phyloP scores from a whole-genome alignment of 148 eudicot genomes.

The Vaccinium vitisidaea region DNA sequence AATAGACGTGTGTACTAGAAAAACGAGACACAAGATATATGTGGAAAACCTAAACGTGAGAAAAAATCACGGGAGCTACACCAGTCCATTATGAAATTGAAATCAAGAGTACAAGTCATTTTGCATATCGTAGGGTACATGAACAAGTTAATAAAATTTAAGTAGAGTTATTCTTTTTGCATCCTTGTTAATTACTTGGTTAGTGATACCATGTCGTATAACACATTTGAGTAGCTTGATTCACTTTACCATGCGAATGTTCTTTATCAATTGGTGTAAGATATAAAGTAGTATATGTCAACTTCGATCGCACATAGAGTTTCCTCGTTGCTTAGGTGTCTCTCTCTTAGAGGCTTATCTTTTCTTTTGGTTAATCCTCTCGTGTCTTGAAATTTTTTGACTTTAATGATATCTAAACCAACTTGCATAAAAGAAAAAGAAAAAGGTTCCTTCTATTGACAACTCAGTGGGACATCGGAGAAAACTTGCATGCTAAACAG shows the following conservation, averaged over 20 bases:
- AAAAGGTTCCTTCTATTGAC: too few species aligned
- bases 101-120: not conserved
- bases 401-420: not conserved
- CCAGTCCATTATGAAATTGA: too few species aligned
- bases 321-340: not conserved
- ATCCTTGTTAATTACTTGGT: not conserved
- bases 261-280: not conserved
- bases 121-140: not conserved
- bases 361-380: not conserved
- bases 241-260: not conserved
- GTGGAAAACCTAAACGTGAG: too few species aligned
- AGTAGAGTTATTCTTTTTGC: not conserved
- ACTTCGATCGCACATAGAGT: not conserved
- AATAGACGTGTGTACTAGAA: too few species aligned
- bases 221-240: not conserved
- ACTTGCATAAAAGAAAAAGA: not conserved
- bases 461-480: too few species aligned
- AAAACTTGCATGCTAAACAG: too few species aligned
- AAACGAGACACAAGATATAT: too few species aligned
- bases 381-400: not conserved
- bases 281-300: not conserved
- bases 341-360: not conserved
- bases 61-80: too few species aligned
- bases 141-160: not conserved
- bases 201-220: not conserved